Evolutionary conservation across 2,329 filamentous ascomycete genomes (phyloP).

Genomic region (Fusarium sp.): DNA sequence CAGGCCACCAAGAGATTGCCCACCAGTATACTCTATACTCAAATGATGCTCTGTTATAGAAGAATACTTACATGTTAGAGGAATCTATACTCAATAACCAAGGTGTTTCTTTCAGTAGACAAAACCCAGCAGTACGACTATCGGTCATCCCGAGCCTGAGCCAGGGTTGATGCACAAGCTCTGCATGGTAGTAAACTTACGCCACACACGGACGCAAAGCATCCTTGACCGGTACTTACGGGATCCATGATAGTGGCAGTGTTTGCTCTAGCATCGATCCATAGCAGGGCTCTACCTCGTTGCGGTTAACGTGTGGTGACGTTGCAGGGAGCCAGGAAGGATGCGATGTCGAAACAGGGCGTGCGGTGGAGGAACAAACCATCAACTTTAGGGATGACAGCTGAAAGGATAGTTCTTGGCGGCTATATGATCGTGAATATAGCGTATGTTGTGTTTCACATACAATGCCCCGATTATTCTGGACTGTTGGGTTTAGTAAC

Average conservation of each 20-base stretch:
- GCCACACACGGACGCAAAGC: background rate
- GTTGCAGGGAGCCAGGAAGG: background rate
- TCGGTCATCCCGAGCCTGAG: constrained; percentile 8
- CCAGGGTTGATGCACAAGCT: constrained; percentile 1
- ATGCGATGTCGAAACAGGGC: constrained; percentile 1
- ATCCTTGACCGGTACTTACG: background rate
- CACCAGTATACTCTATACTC: background rate
- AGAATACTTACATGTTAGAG: background rate
- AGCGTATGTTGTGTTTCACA: background rate
- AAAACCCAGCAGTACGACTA: constrained; percentile 10
- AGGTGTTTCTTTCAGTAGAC: background rate
- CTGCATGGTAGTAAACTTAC: background rate
- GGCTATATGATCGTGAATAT: background rate
- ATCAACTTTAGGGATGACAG: background rate
- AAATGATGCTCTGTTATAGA: background rate
- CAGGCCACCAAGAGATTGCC: background rate
- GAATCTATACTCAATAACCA: background rate
- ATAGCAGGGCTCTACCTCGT: background rate
- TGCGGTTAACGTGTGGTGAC: constrained; percentile 11
- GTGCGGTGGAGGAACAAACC: background rate
- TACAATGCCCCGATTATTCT: background rate
- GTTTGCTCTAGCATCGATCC: background rate
- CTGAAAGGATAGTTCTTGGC: background rate
- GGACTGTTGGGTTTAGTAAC: background rate
- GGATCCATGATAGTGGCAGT: constrained; percentile 1